Evolutionary conservation across 495 filamentous ascomycete genomes (phyloP).

Genomic region (Coniosporium apollinis): DNA sequence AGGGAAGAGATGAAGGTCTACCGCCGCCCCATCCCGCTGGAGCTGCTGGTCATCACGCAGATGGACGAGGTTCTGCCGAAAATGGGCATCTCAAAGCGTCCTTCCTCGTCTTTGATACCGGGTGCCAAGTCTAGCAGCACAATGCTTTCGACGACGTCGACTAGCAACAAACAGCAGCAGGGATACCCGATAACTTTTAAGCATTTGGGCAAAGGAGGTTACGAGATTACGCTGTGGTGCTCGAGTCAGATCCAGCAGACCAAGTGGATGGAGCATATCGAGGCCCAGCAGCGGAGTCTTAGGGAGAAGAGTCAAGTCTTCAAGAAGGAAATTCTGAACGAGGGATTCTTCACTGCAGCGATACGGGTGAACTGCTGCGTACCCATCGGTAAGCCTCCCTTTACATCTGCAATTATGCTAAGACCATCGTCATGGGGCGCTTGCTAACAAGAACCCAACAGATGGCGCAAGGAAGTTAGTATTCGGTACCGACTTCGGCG

Average conservation of each 20-base stretch:
- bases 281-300: slow-evolving; percentile 71
- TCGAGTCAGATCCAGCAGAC: slow-evolving; percentile 59
- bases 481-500: slow-evolving; percentile 82
- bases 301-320: slow-evolving; percentile 82
- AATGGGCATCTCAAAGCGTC: slow-evolving; percentile 62
- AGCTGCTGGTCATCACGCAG: slow-evolving; percentile 81
- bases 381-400: slow-evolving; percentile 50
- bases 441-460: slow-evolving; percentile 26
- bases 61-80: slow-evolving; percentile 90
- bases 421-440: not conserved
- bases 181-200: slow-evolving; percentile 95
- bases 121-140: slow-evolving; percentile 47
- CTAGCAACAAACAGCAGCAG: slow-evolving; percentile 39
- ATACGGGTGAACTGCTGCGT: slow-evolving; percentile 88
- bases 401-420: not conserved
- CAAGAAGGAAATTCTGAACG: slow-evolving; percentile 71
- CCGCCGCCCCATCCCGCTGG: slow-evolving; percentile 85
- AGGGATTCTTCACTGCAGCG: slow-evolving; percentile 61
- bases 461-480: slow-evolving; percentile 93
- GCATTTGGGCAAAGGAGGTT: slow-evolving; percentile 91
- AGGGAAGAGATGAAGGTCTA: slow-evolving; percentile 89
- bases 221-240: slow-evolving; percentile 82
- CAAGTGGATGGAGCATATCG: slow-evolving; percentile 95
- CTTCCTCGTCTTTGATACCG: slow-evolving; percentile 73
- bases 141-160: slow-evolving; percentile 18